A percentile compares a stretch with the other conserved stretches of the same genome.
These are phyloP conservation scores for Puccinia novopanici DNA, from an alignment of 1,284 basidiomycete species.

Conservation along the genomic window DNA sequence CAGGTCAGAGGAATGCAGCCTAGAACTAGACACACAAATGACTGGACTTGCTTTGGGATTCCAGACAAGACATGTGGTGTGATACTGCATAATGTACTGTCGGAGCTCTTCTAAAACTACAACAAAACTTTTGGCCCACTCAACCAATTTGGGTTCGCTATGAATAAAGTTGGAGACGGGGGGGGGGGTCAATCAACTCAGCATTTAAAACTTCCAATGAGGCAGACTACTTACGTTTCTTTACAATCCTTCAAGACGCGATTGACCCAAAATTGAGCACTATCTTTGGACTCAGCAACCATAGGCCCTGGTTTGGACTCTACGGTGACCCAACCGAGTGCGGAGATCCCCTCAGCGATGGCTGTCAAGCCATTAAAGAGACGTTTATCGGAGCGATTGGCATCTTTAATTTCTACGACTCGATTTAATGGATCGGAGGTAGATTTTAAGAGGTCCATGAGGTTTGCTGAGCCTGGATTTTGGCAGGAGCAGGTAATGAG, in stretches of 20 bases:
- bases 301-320: conserved; percentile 80
- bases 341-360: conserved; percentile 77
- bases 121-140: conserved; percentile 80
- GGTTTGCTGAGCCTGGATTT: conserved; percentile 70
- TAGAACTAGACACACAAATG: neutral
- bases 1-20: conserved; percentile 7
- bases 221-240: conserved; percentile 71
- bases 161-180: neutral
- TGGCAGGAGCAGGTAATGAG: conserved; percentile 72
- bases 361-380: conserved; percentile 80
- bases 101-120: conserved; percentile 75
- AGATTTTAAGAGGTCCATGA: conserved; percentile 70
- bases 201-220: neutral
- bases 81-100: conserved; percentile 81
- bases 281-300: conserved; percentile 82
- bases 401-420: conserved; percentile 78
- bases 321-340: conserved; percentile 87
- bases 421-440: conserved; percentile 74
- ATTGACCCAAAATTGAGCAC: conserved; percentile 85
- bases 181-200: conserved; percentile 3
- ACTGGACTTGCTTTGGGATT: conserved; percentile 70
- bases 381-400: conserved; percentile 71
- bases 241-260: conserved; percentile 90
- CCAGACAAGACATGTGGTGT: conserved; percentile 87
- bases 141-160: conserved; percentile 82